Evolutionary conservation across 495 filamentous ascomycete genomes (phyloP).

Genomic region (Aspergillus baeticus): DNA sequence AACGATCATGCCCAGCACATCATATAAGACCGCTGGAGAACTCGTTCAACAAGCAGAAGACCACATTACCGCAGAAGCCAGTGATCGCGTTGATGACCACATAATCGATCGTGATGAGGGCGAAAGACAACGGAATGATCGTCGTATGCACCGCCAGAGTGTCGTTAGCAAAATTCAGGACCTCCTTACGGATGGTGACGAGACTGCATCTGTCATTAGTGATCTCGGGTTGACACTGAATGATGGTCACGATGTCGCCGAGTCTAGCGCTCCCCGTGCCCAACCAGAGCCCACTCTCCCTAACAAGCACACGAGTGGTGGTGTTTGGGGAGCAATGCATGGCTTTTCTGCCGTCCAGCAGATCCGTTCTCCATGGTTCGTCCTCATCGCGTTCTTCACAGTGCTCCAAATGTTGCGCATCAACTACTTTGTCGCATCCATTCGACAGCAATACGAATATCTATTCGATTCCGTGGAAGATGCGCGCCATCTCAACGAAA

Average conservation of each 20-base stretch:
- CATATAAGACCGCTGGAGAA: constrained; percentile 88
- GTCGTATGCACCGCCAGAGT: constrained; percentile 62
- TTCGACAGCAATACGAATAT: constrained; percentile 79
- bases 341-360: constrained; percentile 68
- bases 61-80: constrained; percentile 39
- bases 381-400: constrained; percentile 83
- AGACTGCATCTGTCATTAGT: constrained; percentile 23
- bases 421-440: constrained; percentile 95
- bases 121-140: constrained; percentile 60
- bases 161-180: constrained; percentile 72
- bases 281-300: constrained; percentile 15
- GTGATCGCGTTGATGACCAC: constrained; percentile 61
- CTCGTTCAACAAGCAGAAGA: constrained; percentile 70
- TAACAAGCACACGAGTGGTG: constrained; percentile 42
- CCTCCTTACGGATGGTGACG: constrained; percentile 60
- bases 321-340: constrained; percentile 90
- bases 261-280: not conserved
- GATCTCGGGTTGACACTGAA: constrained; percentile 3
- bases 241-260: constrained; percentile 4
- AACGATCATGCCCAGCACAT: constrained; percentile 71
- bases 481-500: constrained; percentile 70
- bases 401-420: constrained; percentile 91
- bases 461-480: constrained; percentile 60
- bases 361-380: constrained; percentile 82
- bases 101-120: constrained; percentile 44